Evolutionary conservation across 1,284 basidiomycete species (phyloP).

Genomic region (Austroboletus novae-zelandiae): DNA sequence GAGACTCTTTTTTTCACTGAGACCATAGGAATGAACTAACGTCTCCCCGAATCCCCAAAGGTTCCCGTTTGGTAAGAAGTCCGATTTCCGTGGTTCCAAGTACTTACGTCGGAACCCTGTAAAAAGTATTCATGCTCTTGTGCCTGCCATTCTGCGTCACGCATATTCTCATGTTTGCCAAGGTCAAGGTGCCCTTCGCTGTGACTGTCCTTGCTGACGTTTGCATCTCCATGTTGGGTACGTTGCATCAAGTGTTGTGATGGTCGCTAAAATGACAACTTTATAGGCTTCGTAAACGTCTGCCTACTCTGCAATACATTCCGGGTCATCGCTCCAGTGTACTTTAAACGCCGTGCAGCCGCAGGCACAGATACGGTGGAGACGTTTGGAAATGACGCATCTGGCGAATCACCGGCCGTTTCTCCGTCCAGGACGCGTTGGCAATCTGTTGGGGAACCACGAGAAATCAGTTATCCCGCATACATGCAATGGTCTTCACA

Average conservation of each 20-base stretch:
- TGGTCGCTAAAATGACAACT: conserved; percentile 5
- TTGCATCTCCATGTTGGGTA: conserved; percentile 58
- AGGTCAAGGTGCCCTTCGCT: conserved; percentile 44
- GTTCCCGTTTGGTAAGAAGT: conserved; percentile 57
- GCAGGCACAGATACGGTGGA: conserved; percentile 18
- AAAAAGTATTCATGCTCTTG: conserved; percentile 56
- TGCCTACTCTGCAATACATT: conserved; percentile 65
- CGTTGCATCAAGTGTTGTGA: conserved; percentile 18
- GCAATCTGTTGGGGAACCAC: neutral
- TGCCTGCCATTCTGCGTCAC: conserved; percentile 58
- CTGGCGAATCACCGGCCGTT: conserved; percentile 18
- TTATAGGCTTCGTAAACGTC: conserved; percentile 60
- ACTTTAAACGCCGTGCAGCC: conserved; percentile 30
- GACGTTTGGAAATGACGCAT: conserved; percentile 24
- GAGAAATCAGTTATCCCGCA: neutral
- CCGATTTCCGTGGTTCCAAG: neutral
- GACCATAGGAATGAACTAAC: conserved; percentile 6
- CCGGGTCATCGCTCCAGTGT: conserved; percentile 56
- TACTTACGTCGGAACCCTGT: conserved; percentile 3
- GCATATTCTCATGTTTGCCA: conserved; percentile 48
- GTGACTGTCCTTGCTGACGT: conserved; percentile 48
- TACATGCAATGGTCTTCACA: neutral
- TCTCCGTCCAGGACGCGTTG: conserved; percentile 4
- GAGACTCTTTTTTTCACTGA: conserved; percentile 19
- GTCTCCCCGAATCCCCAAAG: conserved; percentile 36